These are phyloP conservation scores for Penicillium cataractarum DNA, from an alignment of 495 filamentous ascomycete genomes.

Conservation along the genomic window DNA sequence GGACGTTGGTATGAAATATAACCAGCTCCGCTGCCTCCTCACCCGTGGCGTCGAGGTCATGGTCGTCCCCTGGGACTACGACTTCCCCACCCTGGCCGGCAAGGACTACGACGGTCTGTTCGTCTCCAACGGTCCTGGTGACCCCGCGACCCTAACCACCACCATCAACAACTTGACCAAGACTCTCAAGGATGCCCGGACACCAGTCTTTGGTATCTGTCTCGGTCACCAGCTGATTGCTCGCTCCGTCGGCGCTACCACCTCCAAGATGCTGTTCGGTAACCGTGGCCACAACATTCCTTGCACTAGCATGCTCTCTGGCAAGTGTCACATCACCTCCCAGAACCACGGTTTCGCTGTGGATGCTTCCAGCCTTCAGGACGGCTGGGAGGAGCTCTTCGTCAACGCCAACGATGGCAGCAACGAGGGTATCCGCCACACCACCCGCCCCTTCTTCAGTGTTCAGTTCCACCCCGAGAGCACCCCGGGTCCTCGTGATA, in stretches of 20 bases:
- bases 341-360: constrained; percentile 98
- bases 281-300: constrained; percentile 99
- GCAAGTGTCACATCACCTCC: constrained; percentile 96
- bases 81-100: constrained; percentile 73
- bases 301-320: constrained; percentile 90
- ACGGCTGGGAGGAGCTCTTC: constrained; percentile 88
- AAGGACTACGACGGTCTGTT: constrained; percentile 94
- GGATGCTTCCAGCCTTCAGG: constrained; percentile 72
- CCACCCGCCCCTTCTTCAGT: constrained; percentile 87
- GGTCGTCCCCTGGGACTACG: constrained; percentile 93
- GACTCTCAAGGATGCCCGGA: constrained; percentile 72
- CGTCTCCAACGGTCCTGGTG: constrained; percentile 95
- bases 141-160: constrained; percentile 77
- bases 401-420: constrained; percentile 97
- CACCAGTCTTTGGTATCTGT: constrained; percentile 95
- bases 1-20: constrained; percentile 97
- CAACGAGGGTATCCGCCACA: constrained; percentile 94
- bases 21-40: constrained; percentile 91
- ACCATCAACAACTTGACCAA: constrained; percentile 76
- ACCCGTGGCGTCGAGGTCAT: constrained; percentile 90
- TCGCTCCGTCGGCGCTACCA: constrained; percentile 84
- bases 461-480: constrained; percentile 99
- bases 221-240: constrained; percentile 94
- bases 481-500: constrained; percentile 93
- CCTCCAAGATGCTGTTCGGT: constrained; percentile 96